Conservation (phyloP, 768 basidiomycete species). For the Chalciporus chontae region DNA sequence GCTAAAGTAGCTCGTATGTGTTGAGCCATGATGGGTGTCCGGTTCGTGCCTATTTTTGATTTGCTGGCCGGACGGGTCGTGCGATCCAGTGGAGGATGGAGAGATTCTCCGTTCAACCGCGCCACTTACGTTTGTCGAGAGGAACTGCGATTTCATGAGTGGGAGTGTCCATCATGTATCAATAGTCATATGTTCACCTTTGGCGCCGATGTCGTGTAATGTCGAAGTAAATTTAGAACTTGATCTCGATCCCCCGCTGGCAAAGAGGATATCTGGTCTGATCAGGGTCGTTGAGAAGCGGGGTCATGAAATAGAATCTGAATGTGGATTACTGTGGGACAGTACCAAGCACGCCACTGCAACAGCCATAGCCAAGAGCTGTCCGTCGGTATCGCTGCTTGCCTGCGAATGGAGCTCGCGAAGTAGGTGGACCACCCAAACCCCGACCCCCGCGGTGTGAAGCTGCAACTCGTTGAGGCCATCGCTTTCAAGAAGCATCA, state of each 20-base stretch:
- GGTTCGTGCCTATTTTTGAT: slow-evolving; percentile 9
- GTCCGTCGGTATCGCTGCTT: slow-evolving; percentile 8
- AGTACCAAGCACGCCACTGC: slow-evolving; percentile 34
- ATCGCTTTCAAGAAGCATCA: slow-evolving; percentile 60
- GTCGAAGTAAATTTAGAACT: slow-evolving; percentile 41
- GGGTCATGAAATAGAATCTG: slow-evolving; percentile 21
- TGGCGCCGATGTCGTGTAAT: slow-evolving; percentile 31
- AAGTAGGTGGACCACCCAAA: slow-evolving; percentile 25
- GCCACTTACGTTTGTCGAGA: slow-evolving; percentile 26
- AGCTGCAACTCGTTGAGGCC: slow-evolving; percentile 47
- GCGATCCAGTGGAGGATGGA: slow-evolving; percentile 21
- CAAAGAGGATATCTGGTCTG: slow-evolving; percentile 39
- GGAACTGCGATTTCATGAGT: slow-evolving; percentile 25
- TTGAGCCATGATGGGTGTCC: slow-evolving; percentile 3
- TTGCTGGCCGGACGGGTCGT: slow-evolving; percentile 15
- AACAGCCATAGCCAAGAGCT: slow-evolving; percentile 24
- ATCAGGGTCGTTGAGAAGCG: slow-evolving; percentile 25
- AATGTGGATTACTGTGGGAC: slow-evolving; percentile 34
- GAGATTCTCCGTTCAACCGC: slow-evolving; percentile 12
- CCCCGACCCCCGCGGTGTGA: slow-evolving; percentile 35
- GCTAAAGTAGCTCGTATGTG: slow-evolving; percentile 19
- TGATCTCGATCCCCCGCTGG: slow-evolving; percentile 37
- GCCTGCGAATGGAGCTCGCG: slow-evolving; percentile 12
- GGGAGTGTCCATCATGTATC: slow-evolving; percentile 3
- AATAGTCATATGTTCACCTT: slow-evolving; percentile 26